These are phyloP conservation scores for Nemania abortiva DNA, from an alignment of 2,329 filamentous ascomycete species.

Conservation along the genomic window DNA sequence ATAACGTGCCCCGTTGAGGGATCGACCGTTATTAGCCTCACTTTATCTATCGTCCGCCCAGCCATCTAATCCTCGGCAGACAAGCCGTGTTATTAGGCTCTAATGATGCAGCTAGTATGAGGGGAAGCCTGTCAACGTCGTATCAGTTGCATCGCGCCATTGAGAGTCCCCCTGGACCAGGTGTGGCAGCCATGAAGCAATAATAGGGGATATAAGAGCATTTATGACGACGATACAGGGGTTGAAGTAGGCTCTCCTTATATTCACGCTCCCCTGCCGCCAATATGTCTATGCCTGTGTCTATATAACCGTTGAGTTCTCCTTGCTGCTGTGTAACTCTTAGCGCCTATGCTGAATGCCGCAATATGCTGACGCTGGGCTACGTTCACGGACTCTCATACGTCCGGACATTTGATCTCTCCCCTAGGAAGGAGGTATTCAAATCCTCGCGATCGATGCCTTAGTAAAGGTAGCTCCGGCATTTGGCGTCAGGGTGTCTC, in stretches of 20 bases:
- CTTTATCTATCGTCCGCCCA: not conserved
- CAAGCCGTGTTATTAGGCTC: constrained; percentile 39
- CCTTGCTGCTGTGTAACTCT: constrained; percentile 38
- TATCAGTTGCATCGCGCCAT: constrained; percentile 38
- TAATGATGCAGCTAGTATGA: constrained; percentile 41
- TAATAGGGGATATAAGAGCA: not conserved
- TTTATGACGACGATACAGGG: constrained; percentile 20
- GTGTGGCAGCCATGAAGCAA: constrained; percentile 21
- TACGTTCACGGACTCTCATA: constrained; percentile 1
- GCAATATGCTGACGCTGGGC: constrained; percentile 7
- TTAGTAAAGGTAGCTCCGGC: not conserved
- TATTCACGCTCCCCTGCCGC: constrained; percentile 8
- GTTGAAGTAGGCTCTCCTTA: not conserved
- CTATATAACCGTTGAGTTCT: constrained; percentile 35
- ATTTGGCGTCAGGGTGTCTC: not conserved
- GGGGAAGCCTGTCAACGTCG: constrained; percentile 48
- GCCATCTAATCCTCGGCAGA: constrained; percentile 32
- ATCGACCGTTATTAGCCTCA: constrained; percentile 25
- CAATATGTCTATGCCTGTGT: constrained; percentile 10
- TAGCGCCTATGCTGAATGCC: constrained; percentile 7
- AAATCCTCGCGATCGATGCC: not conserved
- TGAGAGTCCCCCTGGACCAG: constrained; percentile 8
- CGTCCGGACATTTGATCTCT: not conserved
- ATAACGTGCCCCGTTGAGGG: constrained; percentile 9
- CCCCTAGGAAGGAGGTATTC: not conserved